Base-by-base conservation (phyloP, 805 yeast species). In the Tetrapisispora pingtungensis region DNA sequence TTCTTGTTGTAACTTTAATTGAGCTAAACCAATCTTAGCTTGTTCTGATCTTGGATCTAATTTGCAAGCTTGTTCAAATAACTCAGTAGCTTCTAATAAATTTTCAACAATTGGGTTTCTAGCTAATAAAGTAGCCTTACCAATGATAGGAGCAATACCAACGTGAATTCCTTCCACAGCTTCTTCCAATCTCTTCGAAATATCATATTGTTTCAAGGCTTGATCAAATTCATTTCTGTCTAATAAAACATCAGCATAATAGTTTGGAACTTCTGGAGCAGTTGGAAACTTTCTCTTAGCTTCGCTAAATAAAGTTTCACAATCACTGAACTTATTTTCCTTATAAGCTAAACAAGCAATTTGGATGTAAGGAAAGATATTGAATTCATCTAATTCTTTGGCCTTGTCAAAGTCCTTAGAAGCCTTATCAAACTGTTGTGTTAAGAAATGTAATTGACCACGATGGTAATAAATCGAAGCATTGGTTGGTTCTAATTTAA, bases 391-490 rank as follows among this genome's bases (percentile, higher is more conserved):
- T 57, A 78, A 70, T 51, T 77, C 77, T 60, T 81, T 80, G 38
- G 96, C 83, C 66, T 80, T 81, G 55, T 74, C 74, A 61, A 88
- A 93, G 67, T 84, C 79, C 34, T 63, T 68, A 57, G 79, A 75
- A 32, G 98, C 97, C 51, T 78, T 72, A 33, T 67, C 68, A 58
- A 84, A 77, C 49, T 86, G 84, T 49, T 81, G 81, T 49, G 85
- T 78, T 57, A 93, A 70, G 69, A 89, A 90, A 64, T 75, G 77
- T 61, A 89, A 74, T 75, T 93, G 99, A 54, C 95, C 98, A 63
- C 83, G 80, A 69, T 93, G 98, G 72, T 93, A 93, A 71, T 81
- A 85, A 53, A 83, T 77, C 59, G 93, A 96, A 30, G 93, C 80
- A 57, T 80, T 77, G 20, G 75, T 68, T 41, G 90, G 78, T 58